Conservation (phyloP, 1,284 basidiomycete genomes). For the Schizopora paradoxa region DNA sequence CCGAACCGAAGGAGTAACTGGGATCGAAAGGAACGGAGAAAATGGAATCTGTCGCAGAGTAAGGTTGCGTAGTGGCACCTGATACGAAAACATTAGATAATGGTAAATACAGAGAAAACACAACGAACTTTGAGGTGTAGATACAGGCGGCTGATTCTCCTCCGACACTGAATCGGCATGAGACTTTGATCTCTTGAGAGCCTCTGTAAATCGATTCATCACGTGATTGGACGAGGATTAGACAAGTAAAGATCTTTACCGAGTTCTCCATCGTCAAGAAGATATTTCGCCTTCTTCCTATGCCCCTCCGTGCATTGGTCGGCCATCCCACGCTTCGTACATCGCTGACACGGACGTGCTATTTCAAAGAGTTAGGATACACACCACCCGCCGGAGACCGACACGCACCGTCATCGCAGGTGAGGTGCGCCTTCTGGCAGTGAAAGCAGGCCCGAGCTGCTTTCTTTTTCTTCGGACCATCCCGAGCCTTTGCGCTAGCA, state of each 20-base stretch:
- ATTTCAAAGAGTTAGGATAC: slow-evolving; percentile 21
- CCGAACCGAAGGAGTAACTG: slow-evolving; percentile 70
- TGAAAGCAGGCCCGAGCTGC: slow-evolving; percentile 90
- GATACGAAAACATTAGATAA: background rate
- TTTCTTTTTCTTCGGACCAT: slow-evolving; percentile 86
- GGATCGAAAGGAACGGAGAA: slow-evolving; percentile 59
- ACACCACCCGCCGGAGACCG: slow-evolving; percentile 19
- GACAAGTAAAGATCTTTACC: slow-evolving; percentile 41
- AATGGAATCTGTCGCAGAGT: slow-evolving; percentile 52
- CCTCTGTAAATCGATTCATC: slow-evolving; percentile 13
- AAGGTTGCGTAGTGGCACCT: slow-evolving; percentile 37
- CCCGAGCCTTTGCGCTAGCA: slow-evolving; percentile 47
- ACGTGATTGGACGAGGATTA: background rate
- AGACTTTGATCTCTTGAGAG: slow-evolving; percentile 11
- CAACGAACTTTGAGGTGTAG: slow-evolving; percentile 7
- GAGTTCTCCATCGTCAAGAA: slow-evolving; percentile 87
- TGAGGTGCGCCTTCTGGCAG: slow-evolving; percentile 94
- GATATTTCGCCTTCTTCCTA: slow-evolving; percentile 97
- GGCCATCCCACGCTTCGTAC: slow-evolving; percentile 89
- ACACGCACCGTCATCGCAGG: slow-evolving; percentile 88
- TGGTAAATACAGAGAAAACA: background rate
- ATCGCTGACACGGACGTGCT: slow-evolving; percentile 94
- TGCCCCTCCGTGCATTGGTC: slow-evolving; percentile 90
- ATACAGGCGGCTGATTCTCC: slow-evolving; percentile 7
- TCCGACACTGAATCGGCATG: slow-evolving; percentile 5